phyloP scores from a whole-genome alignment of 257 asterid genomes.

The Jacaranda mimosifolia region DNA sequence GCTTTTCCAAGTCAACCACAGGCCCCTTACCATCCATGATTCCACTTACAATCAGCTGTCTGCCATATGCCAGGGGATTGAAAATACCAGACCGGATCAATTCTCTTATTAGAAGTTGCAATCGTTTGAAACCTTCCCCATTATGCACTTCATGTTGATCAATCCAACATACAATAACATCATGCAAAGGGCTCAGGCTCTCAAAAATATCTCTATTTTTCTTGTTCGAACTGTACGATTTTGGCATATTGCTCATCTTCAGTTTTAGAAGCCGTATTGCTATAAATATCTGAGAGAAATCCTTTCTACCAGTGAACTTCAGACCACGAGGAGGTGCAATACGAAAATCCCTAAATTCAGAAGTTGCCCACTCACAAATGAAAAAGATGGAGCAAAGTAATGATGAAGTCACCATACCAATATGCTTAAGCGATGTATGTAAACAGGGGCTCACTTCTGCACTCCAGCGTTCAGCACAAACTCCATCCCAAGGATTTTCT shows the following conservation, averaged over 20 bases:
- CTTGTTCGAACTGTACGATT: constrained; percentile 45
- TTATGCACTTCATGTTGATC: constrained; percentile 97
- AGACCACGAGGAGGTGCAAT: constrained; percentile 66
- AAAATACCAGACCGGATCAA: constrained; percentile 81
- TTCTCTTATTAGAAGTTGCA: constrained; percentile 83
- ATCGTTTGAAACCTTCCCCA: constrained; percentile 77
- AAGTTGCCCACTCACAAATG: constrained; percentile 98
- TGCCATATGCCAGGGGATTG: constrained; percentile 87
- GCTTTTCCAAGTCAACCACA: constrained; percentile 61
- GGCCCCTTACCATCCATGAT: constrained; percentile 78
- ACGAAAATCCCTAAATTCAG: constrained; percentile 91
- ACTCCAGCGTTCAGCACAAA: constrained; percentile 81
- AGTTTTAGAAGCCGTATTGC: constrained; percentile 84
- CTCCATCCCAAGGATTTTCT: constrained; percentile 78
- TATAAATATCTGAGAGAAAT: constrained; percentile 79
- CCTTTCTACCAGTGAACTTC: constrained; percentile 90
- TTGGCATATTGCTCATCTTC: constrained; percentile 67
- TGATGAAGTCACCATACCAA: constrained; percentile 62
- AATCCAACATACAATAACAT: constrained; percentile 91
- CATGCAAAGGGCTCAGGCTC: constrained; percentile 93
- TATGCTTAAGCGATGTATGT: constrained; percentile 78
- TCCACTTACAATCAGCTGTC: constrained; percentile 96
- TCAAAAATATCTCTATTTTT: constrained; percentile 62
- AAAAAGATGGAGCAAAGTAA: constrained; percentile 81
- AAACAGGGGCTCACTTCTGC: constrained; percentile 82